Percentiles rank a stretch among this genome's conserved stretches.
Evolutionary conservation across 179 eudicot genomes (phyloP).

Genomic region (Beta lomatogona): DNA sequence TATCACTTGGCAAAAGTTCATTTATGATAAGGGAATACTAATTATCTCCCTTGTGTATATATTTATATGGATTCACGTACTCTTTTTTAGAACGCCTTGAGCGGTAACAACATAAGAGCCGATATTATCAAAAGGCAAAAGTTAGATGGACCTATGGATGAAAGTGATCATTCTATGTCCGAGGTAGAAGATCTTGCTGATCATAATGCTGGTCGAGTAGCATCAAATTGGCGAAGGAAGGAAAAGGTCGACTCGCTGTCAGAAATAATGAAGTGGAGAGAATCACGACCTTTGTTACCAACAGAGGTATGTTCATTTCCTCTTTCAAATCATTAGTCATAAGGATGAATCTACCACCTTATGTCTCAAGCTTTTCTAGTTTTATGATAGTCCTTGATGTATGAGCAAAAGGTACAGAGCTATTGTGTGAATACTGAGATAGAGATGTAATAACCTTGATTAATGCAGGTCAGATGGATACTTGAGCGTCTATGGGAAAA

Average conservation of each 20-base stretch:
- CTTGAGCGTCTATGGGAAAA: slow-evolving; percentile 67
- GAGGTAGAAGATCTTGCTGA: slow-evolving; percentile 67
- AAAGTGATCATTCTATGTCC: slow-evolving; percentile 49
- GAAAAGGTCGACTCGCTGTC: slow-evolving; percentile 17
- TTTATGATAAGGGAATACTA: not conserved
- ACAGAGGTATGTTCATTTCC: slow-evolving; percentile 51
- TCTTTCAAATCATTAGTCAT: not conserved
- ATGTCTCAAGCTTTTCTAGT: not conserved
- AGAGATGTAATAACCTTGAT: not conserved
- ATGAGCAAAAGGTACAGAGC: not conserved
- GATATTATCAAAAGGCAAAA: slow-evolving; percentile 47
- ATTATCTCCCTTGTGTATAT: not conserved
- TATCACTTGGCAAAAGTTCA: too few species aligned
- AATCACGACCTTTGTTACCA: slow-evolving; percentile 51
- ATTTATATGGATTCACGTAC: not conserved
- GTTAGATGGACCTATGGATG: slow-evolving; percentile 31
- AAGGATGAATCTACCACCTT: not conserved
- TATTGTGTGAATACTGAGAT: not conserved
- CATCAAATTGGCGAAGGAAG: slow-evolving; percentile 25
- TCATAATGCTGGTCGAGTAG: slow-evolving; percentile 20
- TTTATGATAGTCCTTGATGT: not conserved
- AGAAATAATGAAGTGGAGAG: slow-evolving; percentile 43
- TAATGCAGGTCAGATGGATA: slow-evolving; percentile 60
- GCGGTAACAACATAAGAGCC: slow-evolving; percentile 35
- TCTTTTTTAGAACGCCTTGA: slow-evolving; percentile 43